A percentile compares a stretch with the other conserved stretches of the same genome.
phyloP scores from a whole-genome alignment of 352 stramenopile species.

The Pelagophyceae sp. region DNA sequence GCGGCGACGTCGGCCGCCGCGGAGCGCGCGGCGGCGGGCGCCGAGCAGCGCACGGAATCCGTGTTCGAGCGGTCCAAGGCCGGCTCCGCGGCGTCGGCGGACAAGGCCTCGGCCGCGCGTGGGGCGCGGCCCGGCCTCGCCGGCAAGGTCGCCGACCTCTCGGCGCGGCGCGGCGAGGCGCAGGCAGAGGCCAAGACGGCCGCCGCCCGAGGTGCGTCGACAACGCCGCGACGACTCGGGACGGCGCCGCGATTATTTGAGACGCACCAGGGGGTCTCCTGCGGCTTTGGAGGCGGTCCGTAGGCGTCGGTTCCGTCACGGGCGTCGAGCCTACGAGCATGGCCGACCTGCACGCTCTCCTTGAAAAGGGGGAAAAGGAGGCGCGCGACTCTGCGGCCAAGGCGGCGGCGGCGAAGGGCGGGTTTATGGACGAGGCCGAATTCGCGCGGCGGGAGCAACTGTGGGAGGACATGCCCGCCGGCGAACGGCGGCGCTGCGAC shows the following conservation, averaged over 20 bases:
- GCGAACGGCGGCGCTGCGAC: constrained; percentile 6
- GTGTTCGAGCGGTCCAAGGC: neutral
- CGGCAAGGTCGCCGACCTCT: too few relatives aligned
- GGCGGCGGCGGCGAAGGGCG: neutral
- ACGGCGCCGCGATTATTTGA: too few relatives aligned
- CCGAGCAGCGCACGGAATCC: neutral
- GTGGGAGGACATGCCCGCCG: neutral
- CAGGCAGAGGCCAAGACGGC: neutral
- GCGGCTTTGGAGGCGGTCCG: too few relatives aligned
- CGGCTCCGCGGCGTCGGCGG: neutral
- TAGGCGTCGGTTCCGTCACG: neutral
- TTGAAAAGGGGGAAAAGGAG: neutral
- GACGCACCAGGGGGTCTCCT: too few relatives aligned
- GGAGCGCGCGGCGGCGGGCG: neutral
- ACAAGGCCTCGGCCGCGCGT: too few relatives aligned
- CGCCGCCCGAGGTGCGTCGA: neutral
- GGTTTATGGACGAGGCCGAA: neutral
- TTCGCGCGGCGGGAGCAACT: neutral
- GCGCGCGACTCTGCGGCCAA: neutral
- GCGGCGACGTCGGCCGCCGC: neutral
- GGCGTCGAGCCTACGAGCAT: neutral
- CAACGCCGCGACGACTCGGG: too few relatives aligned
- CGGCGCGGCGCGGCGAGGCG: too few relatives aligned
- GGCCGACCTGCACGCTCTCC: neutral
- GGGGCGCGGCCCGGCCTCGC: too few relatives aligned